phyloP scores from a whole-genome alignment of 1,139 yeast species.

The Candida anutae region DNA sequence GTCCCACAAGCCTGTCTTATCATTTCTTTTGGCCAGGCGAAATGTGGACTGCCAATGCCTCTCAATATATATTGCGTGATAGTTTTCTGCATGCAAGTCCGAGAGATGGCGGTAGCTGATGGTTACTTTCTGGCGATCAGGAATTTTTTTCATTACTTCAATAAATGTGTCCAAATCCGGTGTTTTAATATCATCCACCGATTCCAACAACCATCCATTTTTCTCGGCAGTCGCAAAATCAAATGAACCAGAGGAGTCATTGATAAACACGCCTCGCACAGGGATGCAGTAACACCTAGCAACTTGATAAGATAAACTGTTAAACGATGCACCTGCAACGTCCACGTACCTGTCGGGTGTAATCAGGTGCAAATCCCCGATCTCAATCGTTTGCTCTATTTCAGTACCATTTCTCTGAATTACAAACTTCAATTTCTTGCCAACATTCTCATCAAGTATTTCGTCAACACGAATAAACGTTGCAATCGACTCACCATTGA shows the following conservation, averaged over 20 bases:
- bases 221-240: slow-evolving; percentile 52
- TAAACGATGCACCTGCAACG: slow-evolving; percentile 82
- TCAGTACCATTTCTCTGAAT: slow-evolving; percentile 70
- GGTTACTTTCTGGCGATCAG: slow-evolving; percentile 69
- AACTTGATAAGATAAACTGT: slow-evolving; percentile 78
- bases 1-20: slow-evolving; percentile 83
- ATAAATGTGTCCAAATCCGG: slow-evolving; percentile 68
- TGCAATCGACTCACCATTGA: slow-evolving; percentile 58
- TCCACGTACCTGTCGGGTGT: slow-evolving; percentile 79
- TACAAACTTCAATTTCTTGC: slow-evolving; percentile 46
- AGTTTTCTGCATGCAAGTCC: slow-evolving; percentile 68
- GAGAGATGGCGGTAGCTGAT: slow-evolving; percentile 71
- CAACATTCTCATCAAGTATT: slow-evolving; percentile 68
- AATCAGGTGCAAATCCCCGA: slow-evolving; percentile 72
- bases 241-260: slow-evolving; percentile 75
- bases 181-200: slow-evolving; percentile 68
- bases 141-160: slow-evolving; percentile 68
- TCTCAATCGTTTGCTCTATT: slow-evolving; percentile 40
- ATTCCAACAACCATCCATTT: slow-evolving; percentile 65
- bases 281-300: slow-evolving; percentile 83
- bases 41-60: slow-evolving; percentile 80
- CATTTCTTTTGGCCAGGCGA: slow-evolving; percentile 70
- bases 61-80: slow-evolving; percentile 61
- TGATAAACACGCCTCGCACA: slow-evolving; percentile 73
- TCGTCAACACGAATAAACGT: slow-evolving; percentile 80